A percentile compares a stretch with the other conserved stretches of the same genome.
These are phyloP conservation scores for Metrosideros polymorpha DNA, from an alignment of 441 rosid genomes.

Conservation along the genomic window DNA sequence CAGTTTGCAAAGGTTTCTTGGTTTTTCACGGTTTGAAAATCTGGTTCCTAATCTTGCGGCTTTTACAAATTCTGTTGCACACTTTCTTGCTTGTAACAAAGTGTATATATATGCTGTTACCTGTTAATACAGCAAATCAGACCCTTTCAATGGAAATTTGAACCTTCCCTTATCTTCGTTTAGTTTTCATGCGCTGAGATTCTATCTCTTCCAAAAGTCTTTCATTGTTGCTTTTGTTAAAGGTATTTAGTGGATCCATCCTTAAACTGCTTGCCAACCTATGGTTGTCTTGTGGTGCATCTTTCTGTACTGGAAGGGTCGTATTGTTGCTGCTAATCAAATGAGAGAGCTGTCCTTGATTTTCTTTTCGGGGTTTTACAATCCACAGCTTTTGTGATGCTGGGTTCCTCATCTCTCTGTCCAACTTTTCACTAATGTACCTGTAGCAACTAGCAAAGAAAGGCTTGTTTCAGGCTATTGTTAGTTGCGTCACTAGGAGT, in stretches of 20 bases:
- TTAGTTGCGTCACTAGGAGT: not conserved
- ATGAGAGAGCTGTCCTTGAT: not conserved
- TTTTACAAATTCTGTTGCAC: not conserved
- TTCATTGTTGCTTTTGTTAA: not conserved
- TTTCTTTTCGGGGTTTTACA: not conserved
- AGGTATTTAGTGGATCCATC: not conserved
- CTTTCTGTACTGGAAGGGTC: not conserved
- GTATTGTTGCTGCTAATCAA: not conserved
- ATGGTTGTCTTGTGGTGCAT: not conserved
- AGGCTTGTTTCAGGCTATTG: not conserved
- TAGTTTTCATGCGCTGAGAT: not conserved
- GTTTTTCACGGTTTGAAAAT: not conserved
- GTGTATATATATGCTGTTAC: not conserved
- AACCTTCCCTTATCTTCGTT: not conserved
- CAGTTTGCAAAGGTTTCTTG: not conserved
- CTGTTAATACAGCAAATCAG: not conserved
- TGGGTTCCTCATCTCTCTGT: not conserved
- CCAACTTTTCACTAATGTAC: not conserved
- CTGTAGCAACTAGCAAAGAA: not conserved
- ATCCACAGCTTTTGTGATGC: not conserved
- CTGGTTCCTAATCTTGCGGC: not conserved
- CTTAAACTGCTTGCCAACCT: not conserved
- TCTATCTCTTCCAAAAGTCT: not conserved
- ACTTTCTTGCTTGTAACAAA: not conserved
- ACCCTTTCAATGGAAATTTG: not conserved